Evolutionary conservation across 768 basidiomycete species (phyloP).

Genomic region (Chiua virens): DNA sequence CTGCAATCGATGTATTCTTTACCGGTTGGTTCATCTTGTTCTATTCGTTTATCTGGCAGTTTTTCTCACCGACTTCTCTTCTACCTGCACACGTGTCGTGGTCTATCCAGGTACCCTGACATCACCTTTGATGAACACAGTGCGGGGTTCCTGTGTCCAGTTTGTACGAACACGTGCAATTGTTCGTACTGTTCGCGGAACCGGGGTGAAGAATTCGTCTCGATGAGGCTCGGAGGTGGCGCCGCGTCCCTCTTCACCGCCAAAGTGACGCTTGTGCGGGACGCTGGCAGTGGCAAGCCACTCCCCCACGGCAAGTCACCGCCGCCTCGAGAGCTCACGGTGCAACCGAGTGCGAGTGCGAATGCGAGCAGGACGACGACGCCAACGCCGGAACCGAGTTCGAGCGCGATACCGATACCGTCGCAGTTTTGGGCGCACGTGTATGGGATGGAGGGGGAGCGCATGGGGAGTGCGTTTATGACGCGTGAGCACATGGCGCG

Average conservation of each 20-base stretch:
- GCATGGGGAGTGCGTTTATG: conserved; percentile 28
- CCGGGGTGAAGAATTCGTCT: conserved; percentile 49
- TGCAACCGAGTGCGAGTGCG: not conserved
- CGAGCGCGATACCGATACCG: not conserved
- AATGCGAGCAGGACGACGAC: not conserved
- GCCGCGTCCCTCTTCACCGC: conserved; percentile 21
- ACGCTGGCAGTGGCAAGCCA: conserved; percentile 1
- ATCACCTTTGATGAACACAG: conserved; percentile 34
- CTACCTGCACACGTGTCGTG: not conserved
- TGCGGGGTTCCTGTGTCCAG: conserved; percentile 42
- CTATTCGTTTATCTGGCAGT: not conserved
- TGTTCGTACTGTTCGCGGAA: conserved; percentile 45
- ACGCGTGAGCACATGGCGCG: conserved; percentile 5
- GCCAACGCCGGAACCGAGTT: conserved; percentile 1
- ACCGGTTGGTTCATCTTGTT: conserved; percentile 26
- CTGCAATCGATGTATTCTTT: conserved; percentile 35
- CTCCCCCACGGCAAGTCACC: not conserved
- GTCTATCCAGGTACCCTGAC: conserved; percentile 38
- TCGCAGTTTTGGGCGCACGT: conserved; percentile 36
- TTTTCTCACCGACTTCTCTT: conserved; percentile 2
- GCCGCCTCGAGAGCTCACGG: not conserved
- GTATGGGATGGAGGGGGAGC: conserved; percentile 30
- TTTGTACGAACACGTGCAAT: conserved; percentile 46
- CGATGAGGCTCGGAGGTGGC: conserved; percentile 27
- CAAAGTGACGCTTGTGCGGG: conserved; percentile 26